A percentile compares a stretch with the other conserved stretches of the same genome.
Conservation (phyloP, 371 early-diverging fungal genomes). For the Chytridiales sp. region DNA sequence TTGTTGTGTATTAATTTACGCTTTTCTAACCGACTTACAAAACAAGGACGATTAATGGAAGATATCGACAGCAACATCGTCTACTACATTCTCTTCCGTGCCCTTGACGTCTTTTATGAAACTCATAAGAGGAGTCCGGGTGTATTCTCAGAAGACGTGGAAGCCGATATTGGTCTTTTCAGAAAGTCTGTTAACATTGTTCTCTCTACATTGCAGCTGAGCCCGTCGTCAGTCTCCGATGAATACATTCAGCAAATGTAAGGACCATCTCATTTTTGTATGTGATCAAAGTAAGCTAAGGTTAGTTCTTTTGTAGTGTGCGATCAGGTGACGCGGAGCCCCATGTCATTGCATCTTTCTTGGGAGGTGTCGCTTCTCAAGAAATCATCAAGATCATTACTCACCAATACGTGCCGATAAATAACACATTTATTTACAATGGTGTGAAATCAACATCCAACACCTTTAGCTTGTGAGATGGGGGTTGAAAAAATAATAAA, state of each 20-base stretch:
- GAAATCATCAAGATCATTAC: slow-evolving; percentile 94
- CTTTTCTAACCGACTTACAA: neutral
- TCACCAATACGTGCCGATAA: slow-evolving; percentile 78
- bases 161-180: slow-evolving; percentile 36
- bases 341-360: slow-evolving; percentile 80
- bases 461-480: slow-evolving; percentile 36
- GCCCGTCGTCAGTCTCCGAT: slow-evolving; percentile 20
- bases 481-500: neutral
- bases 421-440: slow-evolving; percentile 82
- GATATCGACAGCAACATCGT: slow-evolving; percentile 58
- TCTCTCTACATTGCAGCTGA: slow-evolving; percentile 17
- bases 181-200: slow-evolving; percentile 26
- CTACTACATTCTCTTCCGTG: slow-evolving; percentile 72
- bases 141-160: slow-evolving; percentile 30
- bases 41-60: slow-evolving; percentile 54
- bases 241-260: slow-evolving; percentile 55
- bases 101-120: slow-evolving; percentile 67
- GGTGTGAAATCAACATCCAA: slow-evolving; percentile 63
- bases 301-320: slow-evolving; percentile 48
- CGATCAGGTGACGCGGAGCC: slow-evolving; percentile 76
- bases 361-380: slow-evolving; percentile 93
- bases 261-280: slow-evolving; percentile 8
- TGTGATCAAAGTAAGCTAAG: neutral
- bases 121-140: slow-evolving; percentile 53
- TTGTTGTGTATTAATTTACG: neutral